Base-by-base conservation (phyloP, 768 basidiomycete genomes). In the Amanita jacksonii region DNA sequence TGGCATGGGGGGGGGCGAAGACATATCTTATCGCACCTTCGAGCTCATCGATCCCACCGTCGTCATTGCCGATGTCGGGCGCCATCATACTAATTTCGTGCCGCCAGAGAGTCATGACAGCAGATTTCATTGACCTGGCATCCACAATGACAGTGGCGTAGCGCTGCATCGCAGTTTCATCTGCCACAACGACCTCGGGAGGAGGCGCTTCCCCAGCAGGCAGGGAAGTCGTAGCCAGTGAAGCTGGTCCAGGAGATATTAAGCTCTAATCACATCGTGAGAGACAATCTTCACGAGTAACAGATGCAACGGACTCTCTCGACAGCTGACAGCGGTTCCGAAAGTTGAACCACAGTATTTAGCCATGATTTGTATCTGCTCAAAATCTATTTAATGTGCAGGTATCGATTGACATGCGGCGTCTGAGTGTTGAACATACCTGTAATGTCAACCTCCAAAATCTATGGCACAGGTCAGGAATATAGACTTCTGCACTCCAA, bases 371-470 rank as follows among this genome's bases (percentile, higher is more conserved):
- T 75, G 57, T 88, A 91, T 43, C 91, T 73, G 52, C 80, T 84
- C 40, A 93, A 53, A 47, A 96, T 79, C 89, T 93, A 35, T 4
- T n/a, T 31, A 31, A 36, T 24, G 20, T 34, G 41, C 20, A 49
- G 27, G 1, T 38, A 39, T 28, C 50, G 8, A 46, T 22, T 23
- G 23, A 27, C 9, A 4, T 45, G 43, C 23, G 12, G 30, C 27
- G 32, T 42, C 16, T 22, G 27, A 39, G 31, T n/a, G n/a, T 16
- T 33, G 16, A 47, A 52, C 68, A 30, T 38, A 90, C 91, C 76
- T 99, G 94, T 20, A 99, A 63, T 5, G 83, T 87, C 46, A 98
- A 64, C 54, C 74, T 78, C 96, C 94, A 98, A 60, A 98, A 98
- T 39, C 85, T 74, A 61, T 81, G 72, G 27, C 76, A 74, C 8